Base-by-base conservation (phyloP, 768 basidiomycete genomes). In the Amyloporia xantha region DNA sequence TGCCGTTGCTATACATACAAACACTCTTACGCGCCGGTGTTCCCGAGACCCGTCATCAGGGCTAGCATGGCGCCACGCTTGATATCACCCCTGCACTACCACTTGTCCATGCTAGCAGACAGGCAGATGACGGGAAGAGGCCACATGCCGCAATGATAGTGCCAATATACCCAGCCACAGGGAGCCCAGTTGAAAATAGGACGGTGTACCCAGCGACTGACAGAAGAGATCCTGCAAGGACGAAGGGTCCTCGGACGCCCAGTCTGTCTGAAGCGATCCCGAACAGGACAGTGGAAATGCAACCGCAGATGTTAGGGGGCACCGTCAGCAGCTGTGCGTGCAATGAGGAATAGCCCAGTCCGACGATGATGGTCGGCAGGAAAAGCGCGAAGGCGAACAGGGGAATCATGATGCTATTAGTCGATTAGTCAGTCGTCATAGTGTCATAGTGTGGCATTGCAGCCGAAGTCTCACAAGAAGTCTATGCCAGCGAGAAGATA, bases 291-390 rank as follows among this genome's bases (percentile, higher is more conserved):
- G 48, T 50, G 21, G 26, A 33, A 13, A 49, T 7, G 36, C 49
- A 24, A 9, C 52, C 55, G 13, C 36, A 27, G 2, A 67, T 63
- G 33, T 64, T 67, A 1, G 71, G 70, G 3, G 68, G 71, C 2
- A 84, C 80, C 19, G 74, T 78, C 70, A 80, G 76, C 1, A n/a
- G n/a, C n/a, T n/a, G n/a, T n/a, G n/a, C n/a, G n/a, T n/a, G n/a
- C n/a, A n/a, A n/a, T n/a, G n/a, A 85, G 68, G 71, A 71, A 58
- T 73, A 82, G 23, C 81, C 82, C 2, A 84, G 72, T 12, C 69
- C 67, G 41, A 74, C 68, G 4, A 88, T 77, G 61, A 90, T 84
- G 1, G 81, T 80, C 2, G 86, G 86, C 3, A 78, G 68, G 63
- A 90, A 88, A 58, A 85, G 78, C 37, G 39, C 45, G 26, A 66